These are phyloP conservation scores for Aspergillus nidulans DNA, from an alignment of 495 filamentous ascomycete genomes.

Conservation along the genomic window DNA sequence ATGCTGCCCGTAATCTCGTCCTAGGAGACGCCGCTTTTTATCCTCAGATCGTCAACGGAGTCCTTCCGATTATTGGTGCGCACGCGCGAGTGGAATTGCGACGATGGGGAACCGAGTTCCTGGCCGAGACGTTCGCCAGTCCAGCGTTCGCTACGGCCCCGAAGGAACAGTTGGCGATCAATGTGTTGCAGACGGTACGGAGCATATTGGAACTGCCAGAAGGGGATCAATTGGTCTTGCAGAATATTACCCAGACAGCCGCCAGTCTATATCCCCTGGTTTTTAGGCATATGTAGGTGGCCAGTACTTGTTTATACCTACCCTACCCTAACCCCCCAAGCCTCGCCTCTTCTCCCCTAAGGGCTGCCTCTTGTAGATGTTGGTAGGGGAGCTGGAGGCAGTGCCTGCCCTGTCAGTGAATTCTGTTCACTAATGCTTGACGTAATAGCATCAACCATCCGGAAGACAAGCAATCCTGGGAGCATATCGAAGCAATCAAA, in stretches of 20 bases:
- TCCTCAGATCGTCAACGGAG: conserved; percentile 80
- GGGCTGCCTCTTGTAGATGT: conserved; percentile 18
- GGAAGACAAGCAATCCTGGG: conserved; percentile 75
- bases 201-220: conserved; percentile 66
- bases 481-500: conserved; percentile 84
- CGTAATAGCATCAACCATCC: conserved; percentile 72
- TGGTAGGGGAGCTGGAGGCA: background rate
- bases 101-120: conserved; percentile 94
- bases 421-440: conserved; percentile 26
- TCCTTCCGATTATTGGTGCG: conserved; percentile 83
- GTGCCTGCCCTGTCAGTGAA: background rate
- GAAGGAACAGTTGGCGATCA: conserved; percentile 71
- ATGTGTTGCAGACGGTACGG: conserved; percentile 69
- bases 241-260: conserved; percentile 75
- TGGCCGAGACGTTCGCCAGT: conserved; percentile 92
- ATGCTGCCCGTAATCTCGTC: conserved; percentile 81
- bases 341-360: conserved; percentile 5
- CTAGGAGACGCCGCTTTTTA: conserved; percentile 80
- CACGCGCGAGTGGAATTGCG: conserved; percentile 69
- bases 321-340: too few species aligned
- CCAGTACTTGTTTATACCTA: conserved; percentile 9
- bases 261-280: conserved; percentile 89
- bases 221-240: conserved; percentile 68
- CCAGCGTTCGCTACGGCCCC: conserved; percentile 65
- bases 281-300: conserved; percentile 87